phyloP scores from a whole-genome alignment of 768 basidiomycete genomes.

The Tephrocybe sp. region DNA sequence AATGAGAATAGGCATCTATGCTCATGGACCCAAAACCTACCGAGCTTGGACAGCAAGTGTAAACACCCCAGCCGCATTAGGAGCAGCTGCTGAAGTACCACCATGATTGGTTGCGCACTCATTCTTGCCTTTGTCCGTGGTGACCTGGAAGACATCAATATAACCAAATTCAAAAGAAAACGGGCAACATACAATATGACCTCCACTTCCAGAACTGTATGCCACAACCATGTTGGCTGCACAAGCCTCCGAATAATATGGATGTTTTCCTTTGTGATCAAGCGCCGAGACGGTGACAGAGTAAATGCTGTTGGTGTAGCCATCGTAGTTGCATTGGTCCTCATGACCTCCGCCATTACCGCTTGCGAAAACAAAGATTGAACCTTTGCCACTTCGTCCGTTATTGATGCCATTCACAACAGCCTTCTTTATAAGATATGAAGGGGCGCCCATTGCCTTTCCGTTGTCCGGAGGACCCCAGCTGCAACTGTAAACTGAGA shows the following conservation, averaged over 20 bases:
- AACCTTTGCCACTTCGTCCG: conserved; percentile 87
- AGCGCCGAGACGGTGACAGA: conserved; percentile 94
- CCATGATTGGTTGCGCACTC: conserved; percentile 82
- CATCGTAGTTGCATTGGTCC: conserved; percentile 99
- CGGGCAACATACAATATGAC: conserved; percentile 72
- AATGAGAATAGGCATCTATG: not conserved
- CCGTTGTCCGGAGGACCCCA: conserved; percentile 99
- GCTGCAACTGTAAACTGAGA: conserved; percentile 90
- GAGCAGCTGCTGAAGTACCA: conserved; percentile 98
- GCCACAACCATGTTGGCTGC: conserved; percentile 95
- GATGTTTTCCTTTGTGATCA: conserved; percentile 88
- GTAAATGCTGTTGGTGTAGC: conserved; percentile 97
- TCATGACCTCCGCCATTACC: conserved; percentile 90
- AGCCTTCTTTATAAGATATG: conserved; percentile 87
- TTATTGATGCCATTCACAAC: conserved; percentile 91
- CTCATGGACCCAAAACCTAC: conserved; percentile 34
- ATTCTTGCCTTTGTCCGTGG: conserved; percentile 88
- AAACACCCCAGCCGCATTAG: conserved; percentile 91
- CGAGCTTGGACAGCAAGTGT: conserved; percentile 85
- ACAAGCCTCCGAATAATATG: conserved; percentile 95
- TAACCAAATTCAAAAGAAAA: conserved; percentile 5
- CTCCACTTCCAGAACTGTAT: conserved; percentile 90
- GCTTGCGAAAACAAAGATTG: conserved; percentile 94
- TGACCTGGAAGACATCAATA: conserved; percentile 55
- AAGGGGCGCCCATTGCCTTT: conserved; percentile 89